A percentile compares a stretch with the other conserved stretches of the same genome.
Conservation (phyloP, 2,329 filamentous ascomycete species). For the Apiospora hydei region DNA sequence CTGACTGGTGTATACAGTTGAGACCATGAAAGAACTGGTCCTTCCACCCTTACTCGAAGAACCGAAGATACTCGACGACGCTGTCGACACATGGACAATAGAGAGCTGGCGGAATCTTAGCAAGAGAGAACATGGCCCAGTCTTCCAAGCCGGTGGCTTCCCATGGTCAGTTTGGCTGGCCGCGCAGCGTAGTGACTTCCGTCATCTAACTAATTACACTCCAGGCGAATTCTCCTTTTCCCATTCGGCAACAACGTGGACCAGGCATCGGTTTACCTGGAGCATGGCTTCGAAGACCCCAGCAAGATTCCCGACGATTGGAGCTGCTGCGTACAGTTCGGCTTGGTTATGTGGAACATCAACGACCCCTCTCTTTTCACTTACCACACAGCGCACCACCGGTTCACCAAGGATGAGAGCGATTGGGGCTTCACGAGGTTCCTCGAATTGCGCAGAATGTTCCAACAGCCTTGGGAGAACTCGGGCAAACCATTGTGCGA, state of each 20-base stretch:
- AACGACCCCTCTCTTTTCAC: conserved; percentile 87
- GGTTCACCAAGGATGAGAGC: conserved; percentile 94
- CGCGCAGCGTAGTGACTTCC: neutral
- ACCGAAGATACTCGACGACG: conserved; percentile 79
- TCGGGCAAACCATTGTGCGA: conserved; percentile 75
- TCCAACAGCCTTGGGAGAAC: conserved; percentile 78
- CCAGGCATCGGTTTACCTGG: conserved; percentile 92
- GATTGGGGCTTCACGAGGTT: conserved; percentile 99
- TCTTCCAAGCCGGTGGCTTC: conserved; percentile 84
- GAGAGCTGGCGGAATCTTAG: conserved; percentile 78
- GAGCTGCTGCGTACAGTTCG: conserved; percentile 97
- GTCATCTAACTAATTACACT: conserved; percentile 26
- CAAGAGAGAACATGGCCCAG: conserved; percentile 85
- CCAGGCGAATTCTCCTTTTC: conserved; percentile 92
- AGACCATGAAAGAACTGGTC: conserved; percentile 84
- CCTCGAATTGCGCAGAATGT: conserved; percentile 85
- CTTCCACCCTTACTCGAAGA: conserved; percentile 77
- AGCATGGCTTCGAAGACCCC: conserved; percentile 85
- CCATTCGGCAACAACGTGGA: conserved; percentile 95
- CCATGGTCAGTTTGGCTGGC: conserved; percentile 72
- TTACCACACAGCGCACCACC: conserved; percentile 87
- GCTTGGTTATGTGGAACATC: conserved; percentile 91
- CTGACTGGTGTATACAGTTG: conserved; percentile 57
- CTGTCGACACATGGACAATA: conserved; percentile 85
- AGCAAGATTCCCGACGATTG: conserved; percentile 84